Conservation (phyloP, 2,329 filamentous ascomycete genomes). For the Stromatinia cepivora region DNA sequence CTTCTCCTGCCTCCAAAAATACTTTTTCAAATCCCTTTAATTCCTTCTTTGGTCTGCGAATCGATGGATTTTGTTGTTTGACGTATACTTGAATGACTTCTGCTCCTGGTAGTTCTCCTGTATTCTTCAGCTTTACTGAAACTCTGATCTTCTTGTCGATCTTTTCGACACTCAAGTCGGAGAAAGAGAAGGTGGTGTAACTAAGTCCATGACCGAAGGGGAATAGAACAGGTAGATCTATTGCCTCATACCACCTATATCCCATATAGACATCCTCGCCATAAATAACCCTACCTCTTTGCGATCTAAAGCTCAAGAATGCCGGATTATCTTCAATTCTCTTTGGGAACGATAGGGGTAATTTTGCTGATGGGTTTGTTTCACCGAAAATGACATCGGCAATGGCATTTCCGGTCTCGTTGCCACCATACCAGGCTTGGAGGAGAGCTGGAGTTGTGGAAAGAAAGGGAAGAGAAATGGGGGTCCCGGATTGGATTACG, state of each 20-base stretch:
- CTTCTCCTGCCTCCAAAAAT: conserved; percentile 59
- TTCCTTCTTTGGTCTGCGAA: conserved; percentile 56
- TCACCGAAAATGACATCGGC: conserved; percentile 69
- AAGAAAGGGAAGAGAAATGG: conserved; percentile 71
- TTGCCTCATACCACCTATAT: conserved; percentile 77
- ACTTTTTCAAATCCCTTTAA: conserved; percentile 68
- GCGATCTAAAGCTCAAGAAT: conserved; percentile 71
- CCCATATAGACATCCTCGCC: conserved; percentile 80
- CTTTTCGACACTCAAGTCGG: neutral
- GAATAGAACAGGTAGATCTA: conserved; percentile 65
- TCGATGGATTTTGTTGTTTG: conserved; percentile 52
- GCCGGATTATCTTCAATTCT: conserved; percentile 70
- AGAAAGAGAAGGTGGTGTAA: conserved; percentile 65
- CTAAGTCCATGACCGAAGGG: conserved; percentile 78
- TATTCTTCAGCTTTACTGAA: conserved; percentile 48
- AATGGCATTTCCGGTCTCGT: conserved; percentile 79
- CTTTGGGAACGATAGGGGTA: conserved; percentile 71
- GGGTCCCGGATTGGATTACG: conserved; percentile 76
- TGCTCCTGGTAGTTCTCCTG: conserved; percentile 53
- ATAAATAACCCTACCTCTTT: conserved; percentile 71
- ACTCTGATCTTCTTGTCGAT: neutral
- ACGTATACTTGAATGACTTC: conserved; percentile 61
- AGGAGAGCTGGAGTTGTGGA: conserved; percentile 55
- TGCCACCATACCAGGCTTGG: conserved; percentile 85
- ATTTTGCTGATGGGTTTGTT: conserved; percentile 67